Base-by-base conservation (phyloP, 106 monocot genomes). In the Dendrobium nobile region DNA sequence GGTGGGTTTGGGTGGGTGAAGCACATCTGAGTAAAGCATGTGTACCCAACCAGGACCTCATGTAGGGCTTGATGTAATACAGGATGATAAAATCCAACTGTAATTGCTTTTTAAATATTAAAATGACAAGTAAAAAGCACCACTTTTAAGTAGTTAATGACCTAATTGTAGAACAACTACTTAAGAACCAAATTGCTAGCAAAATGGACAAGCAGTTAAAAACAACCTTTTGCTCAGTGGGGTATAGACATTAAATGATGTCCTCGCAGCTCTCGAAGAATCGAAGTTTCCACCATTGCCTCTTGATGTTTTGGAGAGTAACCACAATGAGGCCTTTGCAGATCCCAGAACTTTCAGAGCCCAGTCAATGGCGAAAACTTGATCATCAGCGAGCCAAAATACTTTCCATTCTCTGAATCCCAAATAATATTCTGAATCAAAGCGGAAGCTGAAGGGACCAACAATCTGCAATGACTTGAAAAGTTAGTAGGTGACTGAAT, bases 311-410 rank as follows among this genome's bases (percentile, higher is more conserved):
- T 92, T 11, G 92, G 87, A 20, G 93, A 94, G 75, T 88, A 94
- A n/a, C 94, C 97, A 97, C 10, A 92, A 88, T 0, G 91, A 94
- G 6, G 92, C 97, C 86, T 88, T 94, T n/a, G 97, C 97, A 43
- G 97, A 97, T 55, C 90, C 92, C 7, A 97, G 89, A 83, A 97
- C 94, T 79, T 92, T 88, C 86, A 97, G 75, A 31, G 94, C 92
- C 87, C 92, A 91, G 73, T 98, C 94, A 31, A 98, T 73, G 27
- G 94, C 97, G 76, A 88, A 89, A 10, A 92, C 67, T 1, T 89
- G 78, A 28, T 92, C 97, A 65, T 85, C 20, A 87, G 2, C 7
- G 82, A 18, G 79, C 74, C n/a, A n/a, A 82, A 75, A 33, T 72
- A 28, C 7, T 82, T 73, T 0, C 37, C 54, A 24, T 87, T 59